Evolutionary conservation across 2,329 filamentous ascomycete genomes (phyloP).

Genomic region (Rhynchosporium secalis): DNA sequence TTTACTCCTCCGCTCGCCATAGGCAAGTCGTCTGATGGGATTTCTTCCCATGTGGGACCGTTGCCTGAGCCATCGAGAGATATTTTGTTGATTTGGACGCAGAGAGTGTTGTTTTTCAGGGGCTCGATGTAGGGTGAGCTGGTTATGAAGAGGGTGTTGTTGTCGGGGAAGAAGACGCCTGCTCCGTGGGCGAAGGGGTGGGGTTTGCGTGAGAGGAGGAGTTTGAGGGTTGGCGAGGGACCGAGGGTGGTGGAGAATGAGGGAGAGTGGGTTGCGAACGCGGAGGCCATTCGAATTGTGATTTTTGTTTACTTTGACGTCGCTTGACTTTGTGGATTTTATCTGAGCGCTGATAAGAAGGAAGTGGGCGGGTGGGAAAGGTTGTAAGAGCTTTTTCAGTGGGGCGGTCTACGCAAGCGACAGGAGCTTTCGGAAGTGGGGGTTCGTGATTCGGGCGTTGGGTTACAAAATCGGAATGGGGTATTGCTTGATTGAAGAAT

Average conservation of each 20-base stretch:
- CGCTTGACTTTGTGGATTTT: no score
- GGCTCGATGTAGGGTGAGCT: constrained; percentile 21
- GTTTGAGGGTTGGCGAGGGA: constrained; percentile 48
- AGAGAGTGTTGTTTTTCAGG: constrained; percentile 9
- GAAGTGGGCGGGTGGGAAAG: no score
- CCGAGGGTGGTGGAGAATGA: constrained; percentile 54
- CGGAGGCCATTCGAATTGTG: background rate
- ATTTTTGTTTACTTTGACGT: no score
- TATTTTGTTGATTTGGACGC: constrained; percentile 27
- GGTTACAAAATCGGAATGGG: no score
- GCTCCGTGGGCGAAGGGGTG: constrained; percentile 52
- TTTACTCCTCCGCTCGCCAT: constrained; percentile 31
- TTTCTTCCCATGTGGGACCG: constrained; percentile 31
- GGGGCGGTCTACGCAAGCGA: no score
- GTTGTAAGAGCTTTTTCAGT: no score
- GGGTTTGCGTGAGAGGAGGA: constrained; percentile 40
- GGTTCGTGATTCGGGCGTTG: no score
- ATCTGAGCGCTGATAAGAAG: no score
- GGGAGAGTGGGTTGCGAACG: constrained; percentile 46
- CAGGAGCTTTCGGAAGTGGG: no score
- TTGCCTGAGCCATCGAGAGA: background rate
- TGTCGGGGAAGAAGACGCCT: constrained; percentile 45
- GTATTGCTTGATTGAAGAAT: no score
- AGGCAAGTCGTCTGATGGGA: constrained; percentile 22
- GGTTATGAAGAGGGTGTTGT: constrained; percentile 26